A percentile compares a stretch with the other conserved stretches of the same genome.
Evolutionary conservation across 2,329 filamentous ascomycete genomes (phyloP).

Genomic region (Neocatenulostroma microsporum): DNA sequence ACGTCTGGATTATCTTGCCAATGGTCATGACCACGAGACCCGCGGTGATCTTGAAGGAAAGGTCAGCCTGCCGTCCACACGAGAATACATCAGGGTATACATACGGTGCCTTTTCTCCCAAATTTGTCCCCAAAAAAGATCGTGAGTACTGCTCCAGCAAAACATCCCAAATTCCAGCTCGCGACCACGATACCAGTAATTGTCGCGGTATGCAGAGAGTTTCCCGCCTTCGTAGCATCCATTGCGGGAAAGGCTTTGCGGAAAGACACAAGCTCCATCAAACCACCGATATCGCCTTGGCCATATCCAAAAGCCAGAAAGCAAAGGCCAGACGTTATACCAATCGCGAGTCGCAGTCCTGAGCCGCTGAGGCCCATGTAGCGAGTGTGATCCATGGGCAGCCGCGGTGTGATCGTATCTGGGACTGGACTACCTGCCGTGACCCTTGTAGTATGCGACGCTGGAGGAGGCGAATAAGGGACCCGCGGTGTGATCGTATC

Average conservation of each 20-base stretch:
- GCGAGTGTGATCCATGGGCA: constrained; percentile 8
- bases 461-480: too few relatives aligned
- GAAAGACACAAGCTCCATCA: constrained; percentile 61
- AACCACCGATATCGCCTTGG: constrained; percentile 29
- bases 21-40: constrained; percentile 52
- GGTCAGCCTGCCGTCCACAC: too few relatives aligned
- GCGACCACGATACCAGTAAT: constrained; percentile 36
- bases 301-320: constrained; percentile 15
- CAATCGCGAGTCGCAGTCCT: constrained; percentile 14
- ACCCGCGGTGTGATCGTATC: too few relatives aligned
- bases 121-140: constrained; percentile 49
- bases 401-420: too few relatives aligned
- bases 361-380: constrained; percentile 17
- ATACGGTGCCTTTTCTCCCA: constrained; percentile 47
- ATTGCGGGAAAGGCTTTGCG: constrained; percentile 38
- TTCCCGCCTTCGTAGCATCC: constrained; percentile 31
- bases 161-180: constrained; percentile 37
- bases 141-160: constrained; percentile 36
- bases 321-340: constrained; percentile 14
- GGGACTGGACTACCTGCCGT: too few relatives aligned
- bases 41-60: too few relatives aligned
- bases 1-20: constrained; percentile 53
- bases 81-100: too few relatives aligned
- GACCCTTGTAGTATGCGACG: too few relatives aligned
- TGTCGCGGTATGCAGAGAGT: constrained; percentile 28